Percentiles rank a stretch among this genome's conserved stretches.
Evolutionary conservation across 306 rosid species (phyloP).

Genomic region (Quercus engelmannii): DNA sequence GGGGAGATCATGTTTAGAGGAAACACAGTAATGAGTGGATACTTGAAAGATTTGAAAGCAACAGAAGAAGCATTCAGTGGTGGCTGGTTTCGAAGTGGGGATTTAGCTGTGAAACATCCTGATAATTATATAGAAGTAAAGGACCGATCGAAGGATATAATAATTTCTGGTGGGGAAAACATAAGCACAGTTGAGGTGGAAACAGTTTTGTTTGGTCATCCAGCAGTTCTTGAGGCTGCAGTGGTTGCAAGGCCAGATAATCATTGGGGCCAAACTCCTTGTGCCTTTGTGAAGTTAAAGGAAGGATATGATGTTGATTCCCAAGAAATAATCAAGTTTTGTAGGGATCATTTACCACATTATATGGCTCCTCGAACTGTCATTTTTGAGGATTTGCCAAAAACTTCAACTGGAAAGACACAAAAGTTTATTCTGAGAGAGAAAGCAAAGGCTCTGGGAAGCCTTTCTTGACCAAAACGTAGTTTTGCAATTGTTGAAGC

Average conservation of each 20-base stretch:
- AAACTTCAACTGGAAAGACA: constrained; percentile 74
- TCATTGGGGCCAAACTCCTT: constrained; percentile 87
- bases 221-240: constrained; percentile 77
- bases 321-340: constrained; percentile 50
- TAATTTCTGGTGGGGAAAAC: constrained; percentile 85
- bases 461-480: constrained; percentile 28
- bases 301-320: constrained; percentile 38
- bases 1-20: constrained; percentile 87
- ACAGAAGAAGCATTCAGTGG: constrained; percentile 64
- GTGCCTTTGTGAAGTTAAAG: constrained; percentile 74
- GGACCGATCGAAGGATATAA: constrained; percentile 74
- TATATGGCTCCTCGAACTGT: constrained; percentile 74
- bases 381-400: constrained; percentile 59
- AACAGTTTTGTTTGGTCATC: constrained; percentile 61
- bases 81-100: constrained; percentile 90
- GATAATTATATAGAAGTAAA: constrained; percentile 75
- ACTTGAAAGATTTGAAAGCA: constrained; percentile 60
- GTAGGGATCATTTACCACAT: constrained; percentile 58
- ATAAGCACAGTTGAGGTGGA: constrained; percentile 82
- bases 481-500: not conserved
- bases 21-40: constrained; percentile 91
- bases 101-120: constrained; percentile 68
- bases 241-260: constrained; percentile 73
- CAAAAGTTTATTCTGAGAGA: constrained; percentile 70
- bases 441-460: constrained; percentile 59